Evolutionary conservation across 2,329 filamentous ascomycete species (phyloP), one percentile per base, ranked within the genome.

Genomic region (Pseudogymnoascus sp.): DNA sequence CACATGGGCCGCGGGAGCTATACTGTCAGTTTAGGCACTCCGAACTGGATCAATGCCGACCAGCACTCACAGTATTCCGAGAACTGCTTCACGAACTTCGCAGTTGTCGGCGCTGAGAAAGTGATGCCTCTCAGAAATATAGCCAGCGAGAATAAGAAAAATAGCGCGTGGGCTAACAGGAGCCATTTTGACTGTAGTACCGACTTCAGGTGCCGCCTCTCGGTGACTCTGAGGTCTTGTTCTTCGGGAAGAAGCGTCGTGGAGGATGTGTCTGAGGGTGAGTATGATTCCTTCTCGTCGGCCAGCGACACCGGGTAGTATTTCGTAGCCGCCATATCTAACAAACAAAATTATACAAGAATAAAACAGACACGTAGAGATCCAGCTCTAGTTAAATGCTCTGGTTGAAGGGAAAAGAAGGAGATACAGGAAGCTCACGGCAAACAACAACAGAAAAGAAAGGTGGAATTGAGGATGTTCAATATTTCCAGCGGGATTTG

Each of bases 1-100:
- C 0, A 78, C 76, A 23, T 75, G 72, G 1, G 76, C 76, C 44
- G 79, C 79, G 5, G 81, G 79, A 38, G 80, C 80, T 83, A 62
- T 53, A 19, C 36, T 11, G 26, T n/a, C 53, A 69, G 61, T 68
- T 66, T 67, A 11, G 63, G 61, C 21, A 3, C 0, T 42, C 38
- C 15, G 35, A 9, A 60, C 13, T 6, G 17, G 19, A 15, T n/a
- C 15, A 23, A 6, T 7, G 8, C n/a, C 9, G 19, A n/a, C 26
- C 3, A 13, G 17, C 65, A 71, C 78, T 66, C 73, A 81, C 78
- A 80, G 61, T 76, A 80, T 23, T 79, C 77, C 1, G 79, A 81
- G 65, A 77, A 81, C 35, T 77, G 71, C 63, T 73, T 68, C 8
- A 73, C 69, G 64, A 72, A 67, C 11, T 69, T 67, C 21, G 71